These are phyloP conservation scores for Rhizopus delemar DNA, from an alignment of 371 early-diverging fungal genomes.

Conservation along the genomic window DNA sequence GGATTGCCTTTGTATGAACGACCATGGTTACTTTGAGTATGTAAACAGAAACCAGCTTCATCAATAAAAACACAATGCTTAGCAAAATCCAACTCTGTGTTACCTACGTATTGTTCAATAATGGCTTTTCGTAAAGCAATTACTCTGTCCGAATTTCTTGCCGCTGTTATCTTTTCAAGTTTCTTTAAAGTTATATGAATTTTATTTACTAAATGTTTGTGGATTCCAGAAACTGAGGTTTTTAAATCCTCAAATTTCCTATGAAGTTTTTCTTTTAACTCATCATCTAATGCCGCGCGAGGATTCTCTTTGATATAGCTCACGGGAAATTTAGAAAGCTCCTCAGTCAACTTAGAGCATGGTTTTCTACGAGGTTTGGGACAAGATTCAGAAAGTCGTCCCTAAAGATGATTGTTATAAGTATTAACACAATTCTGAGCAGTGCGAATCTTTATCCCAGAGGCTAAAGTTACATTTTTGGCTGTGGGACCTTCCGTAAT, in stretches of 20 bases:
- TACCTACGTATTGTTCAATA: slow-evolving; percentile 4
- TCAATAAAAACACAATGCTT: slow-evolving; percentile 24
- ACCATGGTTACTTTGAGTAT: slow-evolving; percentile 11
- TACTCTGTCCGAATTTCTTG: slow-evolving; percentile 25
- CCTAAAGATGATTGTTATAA: slow-evolving; percentile 22
- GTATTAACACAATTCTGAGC: slow-evolving; percentile 28
- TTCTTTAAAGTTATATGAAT: slow-evolving; percentile 24
- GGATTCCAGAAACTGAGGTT: not conserved
- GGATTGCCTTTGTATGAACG: slow-evolving; percentile 19
- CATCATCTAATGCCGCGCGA: slow-evolving; percentile 8
- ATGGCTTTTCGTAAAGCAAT: slow-evolving; percentile 1
- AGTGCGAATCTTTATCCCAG: slow-evolving; percentile 27
- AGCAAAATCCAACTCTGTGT: slow-evolving; percentile 13
- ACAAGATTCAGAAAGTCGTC: slow-evolving; percentile 26
- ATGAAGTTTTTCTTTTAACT: slow-evolving; percentile 6
- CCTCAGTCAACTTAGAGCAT: slow-evolving; percentile 20
- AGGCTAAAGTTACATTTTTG: slow-evolving; percentile 22
- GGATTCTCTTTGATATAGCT: slow-evolving; percentile 21
- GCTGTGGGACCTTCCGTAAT: slow-evolving; percentile 26
- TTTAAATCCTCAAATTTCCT: not conserved
- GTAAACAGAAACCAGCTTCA: slow-evolving; percentile 23
- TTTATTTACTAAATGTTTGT: slow-evolving; percentile 24
- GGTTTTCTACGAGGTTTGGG: slow-evolving; percentile 23
- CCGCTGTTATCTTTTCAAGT: slow-evolving; percentile 26
- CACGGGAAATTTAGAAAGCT: slow-evolving; percentile 24